Evolutionary conservation across 192 early-diverging fungal genomes (phyloP).

Genomic region (Obelidium mucronatum): DNA sequence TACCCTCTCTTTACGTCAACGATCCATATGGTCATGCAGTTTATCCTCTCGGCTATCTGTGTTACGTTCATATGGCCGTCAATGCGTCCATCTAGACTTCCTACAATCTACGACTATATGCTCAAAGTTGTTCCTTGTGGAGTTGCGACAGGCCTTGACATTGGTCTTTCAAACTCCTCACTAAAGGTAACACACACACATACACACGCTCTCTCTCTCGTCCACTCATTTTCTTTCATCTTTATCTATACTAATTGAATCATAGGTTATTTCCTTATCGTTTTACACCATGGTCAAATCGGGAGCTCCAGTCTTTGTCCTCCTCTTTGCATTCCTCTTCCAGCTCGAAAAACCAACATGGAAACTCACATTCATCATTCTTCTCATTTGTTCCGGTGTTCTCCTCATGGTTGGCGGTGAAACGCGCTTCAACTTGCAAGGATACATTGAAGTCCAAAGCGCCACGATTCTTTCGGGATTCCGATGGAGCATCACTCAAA

Average conservation of each 20-base stretch:
- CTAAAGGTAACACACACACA: slow-evolving; percentile 64
- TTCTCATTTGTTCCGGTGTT: slow-evolving; percentile 81
- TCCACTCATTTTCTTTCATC: too few species aligned
- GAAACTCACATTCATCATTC: slow-evolving; percentile 74
- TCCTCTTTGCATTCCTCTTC: slow-evolving; percentile 92
- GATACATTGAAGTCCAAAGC: slow-evolving; percentile 79
- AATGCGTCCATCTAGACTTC: slow-evolving; percentile 65
- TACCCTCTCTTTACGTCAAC: slow-evolving; percentile 89
- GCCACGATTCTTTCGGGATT: slow-evolving; percentile 87
- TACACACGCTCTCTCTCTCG: too few species aligned
- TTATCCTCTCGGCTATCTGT: slow-evolving; percentile 57
- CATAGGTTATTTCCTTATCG: slow-evolving; percentile 80
- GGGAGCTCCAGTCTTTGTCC: slow-evolving; percentile 63
- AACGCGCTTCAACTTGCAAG: slow-evolving; percentile 77
- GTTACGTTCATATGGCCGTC: slow-evolving; percentile 64
- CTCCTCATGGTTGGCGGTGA: slow-evolving; percentile 88
- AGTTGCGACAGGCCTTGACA: slow-evolving; percentile 86
- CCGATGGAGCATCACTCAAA: slow-evolving; percentile 89
- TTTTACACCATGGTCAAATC: slow-evolving; percentile 85
- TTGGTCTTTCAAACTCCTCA: slow-evolving; percentile 88
- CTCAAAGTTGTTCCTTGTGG: slow-evolving; percentile 86
- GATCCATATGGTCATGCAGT: slow-evolving; percentile 88
- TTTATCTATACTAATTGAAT: too few species aligned
- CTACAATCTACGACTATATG: slow-evolving; percentile 62
- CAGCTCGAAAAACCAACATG: slow-evolving; percentile 79